Conservation (phyloP, 2,329 filamentous ascomycete genomes). For the Paraconiothyrium sp. region DNA sequence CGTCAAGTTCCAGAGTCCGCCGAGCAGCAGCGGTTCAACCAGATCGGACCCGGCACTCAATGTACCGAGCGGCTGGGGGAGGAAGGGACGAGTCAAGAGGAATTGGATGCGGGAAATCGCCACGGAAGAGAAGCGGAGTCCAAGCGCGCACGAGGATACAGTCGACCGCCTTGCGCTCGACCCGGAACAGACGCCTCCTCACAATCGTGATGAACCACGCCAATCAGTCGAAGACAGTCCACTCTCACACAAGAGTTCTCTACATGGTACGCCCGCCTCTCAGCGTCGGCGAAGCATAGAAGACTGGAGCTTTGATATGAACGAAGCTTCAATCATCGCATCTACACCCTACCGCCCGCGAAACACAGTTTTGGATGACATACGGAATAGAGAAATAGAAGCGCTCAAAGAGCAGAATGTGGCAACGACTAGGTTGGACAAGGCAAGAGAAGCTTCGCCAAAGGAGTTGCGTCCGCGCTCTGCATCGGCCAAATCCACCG, state of each 20-base stretch:
- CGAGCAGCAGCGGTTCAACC: conserved; percentile 48
- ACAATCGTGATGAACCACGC: conserved; percentile 48
- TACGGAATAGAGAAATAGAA: conserved; percentile 55
- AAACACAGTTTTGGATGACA: conserved; percentile 54
- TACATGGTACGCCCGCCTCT: conserved; percentile 36
- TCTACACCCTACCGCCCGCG: conserved; percentile 58
- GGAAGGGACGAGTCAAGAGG: conserved; percentile 52
- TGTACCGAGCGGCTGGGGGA: conserved; percentile 58
- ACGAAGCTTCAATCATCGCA: conserved; percentile 56
- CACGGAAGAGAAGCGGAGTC: conserved; percentile 33
- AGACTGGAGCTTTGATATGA: conserved; percentile 56
- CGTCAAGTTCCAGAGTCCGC: conserved; percentile 35
- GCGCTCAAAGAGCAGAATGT: conserved; percentile 47
- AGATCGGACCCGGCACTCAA: conserved; percentile 56
- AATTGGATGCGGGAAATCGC: conserved; percentile 56
- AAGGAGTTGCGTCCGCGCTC: conserved; percentile 33
- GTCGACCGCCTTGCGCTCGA: conserved; percentile 21
- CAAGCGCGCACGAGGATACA: conserved; percentile 31
- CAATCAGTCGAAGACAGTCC: conserved; percentile 56
- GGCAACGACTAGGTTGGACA: conserved; percentile 41
- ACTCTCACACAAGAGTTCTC: conserved; percentile 48
- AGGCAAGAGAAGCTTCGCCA: conserved; percentile 42
- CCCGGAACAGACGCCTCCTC: conserved; percentile 22
- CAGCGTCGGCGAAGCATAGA: conserved; percentile 29
- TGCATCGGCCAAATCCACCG: conserved; percentile 24